Base-by-base conservation (phyloP, 495 filamentous ascomycete genomes). In the Podospora pseudopauciseta region DNA sequence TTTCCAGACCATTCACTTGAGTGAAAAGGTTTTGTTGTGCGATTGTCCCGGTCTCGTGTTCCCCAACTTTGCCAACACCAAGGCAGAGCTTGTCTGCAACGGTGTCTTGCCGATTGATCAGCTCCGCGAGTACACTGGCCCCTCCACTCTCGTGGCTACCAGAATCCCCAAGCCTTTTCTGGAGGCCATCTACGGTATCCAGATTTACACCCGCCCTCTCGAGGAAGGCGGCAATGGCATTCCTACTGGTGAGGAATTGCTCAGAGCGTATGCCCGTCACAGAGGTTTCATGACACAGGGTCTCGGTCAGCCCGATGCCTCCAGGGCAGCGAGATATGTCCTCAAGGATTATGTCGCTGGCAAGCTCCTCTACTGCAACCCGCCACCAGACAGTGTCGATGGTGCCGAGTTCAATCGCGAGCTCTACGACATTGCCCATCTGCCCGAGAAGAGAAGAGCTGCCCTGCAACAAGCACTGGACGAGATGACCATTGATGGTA, bases 21-120 rank as follows among this genome's bases (percentile, higher is more conserved):
- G 91, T 69, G 89, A 93, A 18, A 85, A 88, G 69, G 91, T 98
- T 70, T 86, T 97, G 71, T 85, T 99, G 23, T 98, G 96, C 81
- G 96, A 99, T 88, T 99, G 96, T 74, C 96, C 96, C 32, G 96
- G 96, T 86, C 88, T 99, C 23, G 96, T 99, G 2, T 98, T 99
- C 80, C 94, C 96, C 67, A 97, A 98, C 79, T 99, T 98, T 73
- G 94, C 96, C 60, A 92, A 90, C 59, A 98, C 93, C 30, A 98
- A 97, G 79, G 96, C 92, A 28, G 96, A 99, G 74, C 87, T 99
- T 13, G 96, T 99, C 55, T 93, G 92, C 79, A 94, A 93, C 73
- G 96, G 96, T 72, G 89, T 99, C 54, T 87, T 99, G 5, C 96
- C 96, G 23, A 97, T 99, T 75, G 96, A 99, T 79, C 96, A 99